Evolutionary conservation across 2,329 filamentous ascomycete species (phyloP), one percentile per base, ranked within the genome.

Genomic region (Venturia carpophila): DNA sequence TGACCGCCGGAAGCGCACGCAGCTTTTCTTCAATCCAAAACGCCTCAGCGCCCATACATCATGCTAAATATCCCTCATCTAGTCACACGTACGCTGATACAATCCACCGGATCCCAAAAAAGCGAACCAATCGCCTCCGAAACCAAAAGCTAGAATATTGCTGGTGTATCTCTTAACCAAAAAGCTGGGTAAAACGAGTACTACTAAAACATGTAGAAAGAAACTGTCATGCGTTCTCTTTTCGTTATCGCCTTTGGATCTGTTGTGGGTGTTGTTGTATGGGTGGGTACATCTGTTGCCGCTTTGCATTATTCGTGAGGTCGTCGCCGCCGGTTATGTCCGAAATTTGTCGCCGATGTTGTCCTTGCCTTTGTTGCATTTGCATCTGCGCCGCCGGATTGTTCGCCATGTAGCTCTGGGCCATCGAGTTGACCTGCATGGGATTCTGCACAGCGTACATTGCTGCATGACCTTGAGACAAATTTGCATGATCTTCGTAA

Each of bases 291-390:
- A 86, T 80, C 65, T 84, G 82, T 70, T 84, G 84, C 68, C 84
- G 79, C 71, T 87, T 87, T 5, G 79, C 75, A 61, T 73, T 76
- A 70, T 81, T 75, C 34, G 39, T 45, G 21, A 24, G 19, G 9
- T 39, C 60, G 15, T 79, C 78, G 0, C 80, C 80, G 58, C 83
- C 80, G 2, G 82, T 79, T 66, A 87, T 84, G 41, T 86, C 84
- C 2, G 83, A 85, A n/a, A 86, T 81, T 65, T 84, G 82, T 69
- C 84, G 77, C 67, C 84, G 78, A 68, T 85, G 82, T 34, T 69
- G 70, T 9, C 41, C 42, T 49, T 67, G 66, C 62, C 75, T 76
- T 45, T 73, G 74, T 37, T 72, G 73, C 37, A 70, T 69, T 64
- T 68, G 73, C 27, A 62, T 66, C 42, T 70, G 68, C 37, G 60